Evolutionary conservation across 2,329 filamentous ascomycete genomes (phyloP), one percentile per base, ranked within the genome.

Genomic region (Diaporthe caulivora): DNA sequence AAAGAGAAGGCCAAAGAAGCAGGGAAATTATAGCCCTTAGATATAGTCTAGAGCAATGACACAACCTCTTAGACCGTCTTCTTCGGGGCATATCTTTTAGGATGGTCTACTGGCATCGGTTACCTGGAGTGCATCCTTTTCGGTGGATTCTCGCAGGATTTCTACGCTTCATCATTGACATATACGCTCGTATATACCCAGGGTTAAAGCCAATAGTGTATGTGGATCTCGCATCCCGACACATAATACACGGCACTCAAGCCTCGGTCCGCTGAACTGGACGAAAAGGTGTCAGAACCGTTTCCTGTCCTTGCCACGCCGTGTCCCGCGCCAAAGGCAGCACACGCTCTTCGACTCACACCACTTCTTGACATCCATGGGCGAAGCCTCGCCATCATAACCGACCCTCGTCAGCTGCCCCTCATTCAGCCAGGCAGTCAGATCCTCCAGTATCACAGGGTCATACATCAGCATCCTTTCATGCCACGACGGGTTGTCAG

Each of bases 391-490:
- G 11, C 87, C 87, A 76, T 94, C 92, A 77, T 90, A 93, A 0
- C 91, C 91, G 0, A 91, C 88, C 4, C 86, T 85, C 17, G 87
- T 87, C 57, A 95, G 83, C 31, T 91, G 90, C 17, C 92, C 92
- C 4, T 88, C 88, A 77, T 98, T 98, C 21, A 98, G 83, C 93
- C 95, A 98, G 0, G 85, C 83, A 0, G 95, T 89, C 18, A 99
- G 85, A 76, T 98, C 95, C 82, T 98, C 96, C 0, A 98, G 83
- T 1, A 97, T 88, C 55, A 99, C 93, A 0, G 96, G 95, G 78
- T 98, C 95, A 80, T 97, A 98, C 80, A 98, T 90, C 8, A 98
- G 86, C 60, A 99, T 98, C 83, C 95, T 97, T 82, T 98, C 95
- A 78, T 97, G 88, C 94, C 95, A 98, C 2, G 90, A 95, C 18